Conservation (phyloP, 768 basidiomycete genomes). For the Tylopilus balloui region DNA sequence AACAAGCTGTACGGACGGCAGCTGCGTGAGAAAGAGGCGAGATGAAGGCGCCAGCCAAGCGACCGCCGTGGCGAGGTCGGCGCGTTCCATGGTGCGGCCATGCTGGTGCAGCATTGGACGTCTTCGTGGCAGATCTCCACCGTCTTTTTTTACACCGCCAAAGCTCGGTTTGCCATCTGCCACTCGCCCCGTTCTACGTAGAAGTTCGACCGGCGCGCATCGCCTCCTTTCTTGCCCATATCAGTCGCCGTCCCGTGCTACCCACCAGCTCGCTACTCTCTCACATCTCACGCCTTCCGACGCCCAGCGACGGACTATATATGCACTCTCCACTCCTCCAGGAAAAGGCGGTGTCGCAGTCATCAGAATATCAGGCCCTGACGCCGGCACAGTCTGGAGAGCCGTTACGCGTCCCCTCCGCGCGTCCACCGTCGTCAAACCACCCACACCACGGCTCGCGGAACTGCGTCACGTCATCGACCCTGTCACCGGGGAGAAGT, state of each 20-base stretch:
- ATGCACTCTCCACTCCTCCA: constrained; percentile 82
- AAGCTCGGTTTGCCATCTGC: constrained; percentile 12
- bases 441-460: constrained; percentile 62
- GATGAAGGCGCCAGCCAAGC: not conserved
- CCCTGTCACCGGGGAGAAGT: constrained; percentile 51
- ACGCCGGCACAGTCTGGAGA: constrained; percentile 58
- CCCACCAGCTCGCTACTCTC: not conserved
- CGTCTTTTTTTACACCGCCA: not conserved
- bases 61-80: not conserved
- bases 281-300: constrained; percentile 33
- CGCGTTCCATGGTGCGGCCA: constrained; percentile 17
- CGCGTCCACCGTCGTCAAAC: constrained; percentile 1
- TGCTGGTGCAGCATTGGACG: constrained; percentile 12
- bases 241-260: constrained; percentile 7
- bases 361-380: constrained; percentile 77
- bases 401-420: constrained; percentile 45
- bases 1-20: not conserved
- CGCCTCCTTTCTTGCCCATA: constrained; percentile 13
- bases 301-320: constrained; percentile 72
- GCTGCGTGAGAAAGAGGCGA: constrained; percentile 20
- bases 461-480: constrained; percentile 66
- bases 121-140: constrained; percentile 1
- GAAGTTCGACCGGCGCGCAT: constrained; percentile 26
- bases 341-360: constrained; percentile 84
- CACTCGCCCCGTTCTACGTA: constrained; percentile 18